These are phyloP conservation scores for Trichoderma cornu-damae DNA, from an alignment of 2,329 filamentous ascomycete genomes.

Conservation along the genomic window DNA sequence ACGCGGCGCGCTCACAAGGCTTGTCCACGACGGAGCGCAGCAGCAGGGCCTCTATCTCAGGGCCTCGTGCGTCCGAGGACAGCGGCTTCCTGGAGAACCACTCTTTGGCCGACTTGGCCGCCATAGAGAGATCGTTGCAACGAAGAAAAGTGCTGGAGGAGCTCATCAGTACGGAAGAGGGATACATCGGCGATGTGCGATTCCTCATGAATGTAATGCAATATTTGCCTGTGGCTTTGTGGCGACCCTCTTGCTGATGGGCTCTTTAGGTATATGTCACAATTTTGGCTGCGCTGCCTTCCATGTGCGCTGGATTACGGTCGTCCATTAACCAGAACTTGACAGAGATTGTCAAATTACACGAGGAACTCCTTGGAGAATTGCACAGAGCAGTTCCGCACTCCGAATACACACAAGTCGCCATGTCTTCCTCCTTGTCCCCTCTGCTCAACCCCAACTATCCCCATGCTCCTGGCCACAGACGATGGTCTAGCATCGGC, in stretches of 20 bases:
- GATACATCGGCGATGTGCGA: constrained; percentile 81
- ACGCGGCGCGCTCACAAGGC: constrained; percentile 46
- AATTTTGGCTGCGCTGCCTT: constrained; percentile 65
- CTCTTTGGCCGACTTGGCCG: constrained; percentile 57
- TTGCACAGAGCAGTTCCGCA: constrained; percentile 67
- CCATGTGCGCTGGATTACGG: constrained; percentile 58
- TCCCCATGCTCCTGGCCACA: constrained; percentile 31
- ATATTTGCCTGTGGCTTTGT: rapidly evolving
- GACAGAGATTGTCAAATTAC: constrained; percentile 72
- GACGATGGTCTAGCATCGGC: constrained; percentile 46
- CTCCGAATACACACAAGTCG: constrained; percentile 54
- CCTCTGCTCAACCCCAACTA: constrained; percentile 14
- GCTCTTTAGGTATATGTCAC: constrained; percentile 62
- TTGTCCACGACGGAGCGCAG: constrained; percentile 58
- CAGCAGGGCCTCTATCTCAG: constrained; percentile 55
- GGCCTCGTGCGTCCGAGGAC: constrained; percentile 59
- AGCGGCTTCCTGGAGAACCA: constrained; percentile 56
- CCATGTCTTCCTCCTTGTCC: constrained; percentile 17
- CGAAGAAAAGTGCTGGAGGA: constrained; percentile 79
- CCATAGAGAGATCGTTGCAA: constrained; percentile 66
- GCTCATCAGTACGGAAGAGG: constrained; percentile 77
- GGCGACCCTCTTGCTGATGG: constrained; percentile 21
- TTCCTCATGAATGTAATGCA: constrained; percentile 73
- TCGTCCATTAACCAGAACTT: constrained; percentile 74
- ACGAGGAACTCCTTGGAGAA: constrained; percentile 73